Base-by-base conservation (phyloP, 2,329 filamentous ascomycete species). In the Pseudogymnoascus sp. region DNA sequence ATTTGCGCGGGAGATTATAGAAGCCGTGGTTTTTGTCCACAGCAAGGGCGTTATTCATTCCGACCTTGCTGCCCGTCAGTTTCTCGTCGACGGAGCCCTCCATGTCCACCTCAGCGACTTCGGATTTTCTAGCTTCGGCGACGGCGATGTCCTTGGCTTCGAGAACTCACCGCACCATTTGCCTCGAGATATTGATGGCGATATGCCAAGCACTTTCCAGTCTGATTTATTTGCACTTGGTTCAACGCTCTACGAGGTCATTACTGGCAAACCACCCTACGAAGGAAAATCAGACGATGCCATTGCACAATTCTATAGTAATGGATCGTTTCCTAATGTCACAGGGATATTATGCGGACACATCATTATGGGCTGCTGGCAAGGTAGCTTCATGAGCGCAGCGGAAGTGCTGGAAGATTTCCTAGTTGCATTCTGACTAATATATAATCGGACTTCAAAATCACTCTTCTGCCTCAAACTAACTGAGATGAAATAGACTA, bases 161-260 rank as follows among this genome's bases (percentile, higher is more conserved):
- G 37, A 39, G 37, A 8, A 16, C 37, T 8, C 37, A 16, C 18
- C 16, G 16, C 37, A 39, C 20, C 20, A 1, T 16, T 39, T 39
- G 37, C 37, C 37, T n/a, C 18, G 37, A n/a, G 20, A 39, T n/a
- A 8, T 8, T 3, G 37, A 39, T 20, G 37, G 20, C 1, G 18
- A 18, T 18, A 18, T 18, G 18, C 37, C 8, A 39, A 39, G 20
- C 37, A 39, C 37, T 11, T 18, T 39, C 20, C 2, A 11, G 37
- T 20, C 37, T 3, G 57, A 58, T 39, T n/a, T 58, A 16, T 58
- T 58, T 37, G 30, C 57, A 22, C 57, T 58, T 33, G 57, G 57
- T n/a, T 58, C 57, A 20, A 58, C 57, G 14, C 36, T 58, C 20
- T 30, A 58, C 36, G 57, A 58, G 57, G 16, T 39, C 11, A 8